These are phyloP conservation scores for Neurospora crassa DNA, from an alignment of 2,329 filamentous ascomycete genomes.

Conservation along the genomic window DNA sequence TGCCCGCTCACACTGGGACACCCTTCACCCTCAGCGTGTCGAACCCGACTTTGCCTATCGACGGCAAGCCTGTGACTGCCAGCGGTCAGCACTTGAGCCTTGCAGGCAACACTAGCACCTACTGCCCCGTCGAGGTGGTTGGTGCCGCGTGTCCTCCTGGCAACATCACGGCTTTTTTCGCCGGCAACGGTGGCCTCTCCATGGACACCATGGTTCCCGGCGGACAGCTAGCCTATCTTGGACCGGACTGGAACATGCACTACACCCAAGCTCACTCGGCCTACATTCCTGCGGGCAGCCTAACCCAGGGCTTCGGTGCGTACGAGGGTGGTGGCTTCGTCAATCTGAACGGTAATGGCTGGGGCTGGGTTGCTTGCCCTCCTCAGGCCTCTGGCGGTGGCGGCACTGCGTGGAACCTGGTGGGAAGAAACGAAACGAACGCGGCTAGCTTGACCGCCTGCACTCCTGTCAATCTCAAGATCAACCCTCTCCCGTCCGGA, in stretches of 20 bases:
- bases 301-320: constrained; percentile 19
- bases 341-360: constrained; percentile 23
- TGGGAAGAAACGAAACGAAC: constrained; percentile 19
- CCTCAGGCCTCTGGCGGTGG: constrained; percentile 15
- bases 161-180: constrained; percentile 18
- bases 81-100: constrained; percentile 17
- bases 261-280: constrained; percentile 27
- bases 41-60: constrained; percentile 21
- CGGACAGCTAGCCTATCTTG: constrained; percentile 24
- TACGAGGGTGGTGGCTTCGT: constrained; percentile 24
- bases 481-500: constrained; percentile 15
- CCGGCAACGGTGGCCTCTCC: constrained; percentile 8
- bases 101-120: constrained; percentile 21
- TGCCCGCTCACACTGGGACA: constrained; percentile 12
- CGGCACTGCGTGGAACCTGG: constrained; percentile 18
- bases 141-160: constrained; percentile 20
- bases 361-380: constrained; percentile 23
- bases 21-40: constrained; percentile 22
- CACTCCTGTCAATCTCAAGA: constrained; percentile 21
- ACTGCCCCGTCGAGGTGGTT: constrained; percentile 21
- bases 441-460: constrained; percentile 15
- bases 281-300: constrained; percentile 19
- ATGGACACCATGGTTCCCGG: constrained; percentile 25
- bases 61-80: constrained; percentile 23
- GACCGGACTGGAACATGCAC: constrained; percentile 19